Percentiles rank a stretch among this genome's conserved stretches.
Conservation (phyloP, 768 basidiomycete species). For the Basidioascus undulatus region DNA sequence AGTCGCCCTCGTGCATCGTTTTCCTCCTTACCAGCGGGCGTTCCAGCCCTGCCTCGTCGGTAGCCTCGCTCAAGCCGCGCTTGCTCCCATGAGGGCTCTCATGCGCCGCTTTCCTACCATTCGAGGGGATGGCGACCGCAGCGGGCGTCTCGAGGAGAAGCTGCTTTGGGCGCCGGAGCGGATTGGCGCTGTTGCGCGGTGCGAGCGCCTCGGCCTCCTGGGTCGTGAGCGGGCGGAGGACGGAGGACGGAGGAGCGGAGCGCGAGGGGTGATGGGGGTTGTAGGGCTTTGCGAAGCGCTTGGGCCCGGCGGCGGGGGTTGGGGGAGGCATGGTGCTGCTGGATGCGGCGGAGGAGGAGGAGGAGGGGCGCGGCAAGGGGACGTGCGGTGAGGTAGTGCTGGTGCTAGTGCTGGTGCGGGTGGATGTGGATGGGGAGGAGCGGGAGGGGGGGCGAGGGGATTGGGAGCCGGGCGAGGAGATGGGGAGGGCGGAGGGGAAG, state of each 20-base stretch:
- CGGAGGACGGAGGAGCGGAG: constrained; percentile 33
- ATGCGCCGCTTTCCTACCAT: constrained; percentile 30
- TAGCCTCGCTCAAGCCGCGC: constrained; percentile 17
- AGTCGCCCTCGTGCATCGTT: constrained; percentile 30
- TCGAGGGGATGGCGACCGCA: constrained; percentile 14
- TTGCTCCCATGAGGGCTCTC: constrained; percentile 23
- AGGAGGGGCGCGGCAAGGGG: too few species aligned
- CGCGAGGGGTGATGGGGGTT: constrained; percentile 38
- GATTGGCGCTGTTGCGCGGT: constrained; percentile 7
- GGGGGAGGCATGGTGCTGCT: constrained; percentile 12
- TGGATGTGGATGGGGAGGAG: constrained; percentile 5
- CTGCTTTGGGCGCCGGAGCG: constrained; percentile 17
- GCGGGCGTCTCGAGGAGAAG: too few species aligned
- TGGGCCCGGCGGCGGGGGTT: constrained; percentile 13
- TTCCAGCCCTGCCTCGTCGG: neutral
- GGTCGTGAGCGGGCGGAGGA: constrained; percentile 41
- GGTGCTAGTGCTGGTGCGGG: neutral
- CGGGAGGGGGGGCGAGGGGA: neutral
- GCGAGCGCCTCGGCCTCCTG: constrained; percentile 31
- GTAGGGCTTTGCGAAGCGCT: constrained; percentile 29
- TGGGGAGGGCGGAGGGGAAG: constrained; percentile 1
- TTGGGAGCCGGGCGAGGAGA: neutral
- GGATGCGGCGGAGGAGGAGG: neutral
- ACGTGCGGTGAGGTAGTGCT: neutral
- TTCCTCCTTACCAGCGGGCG: constrained; percentile 15